Evolutionary conservation across 2,329 filamentous ascomycete genomes (phyloP).

Genomic region (Orbilia brochopaga): DNA sequence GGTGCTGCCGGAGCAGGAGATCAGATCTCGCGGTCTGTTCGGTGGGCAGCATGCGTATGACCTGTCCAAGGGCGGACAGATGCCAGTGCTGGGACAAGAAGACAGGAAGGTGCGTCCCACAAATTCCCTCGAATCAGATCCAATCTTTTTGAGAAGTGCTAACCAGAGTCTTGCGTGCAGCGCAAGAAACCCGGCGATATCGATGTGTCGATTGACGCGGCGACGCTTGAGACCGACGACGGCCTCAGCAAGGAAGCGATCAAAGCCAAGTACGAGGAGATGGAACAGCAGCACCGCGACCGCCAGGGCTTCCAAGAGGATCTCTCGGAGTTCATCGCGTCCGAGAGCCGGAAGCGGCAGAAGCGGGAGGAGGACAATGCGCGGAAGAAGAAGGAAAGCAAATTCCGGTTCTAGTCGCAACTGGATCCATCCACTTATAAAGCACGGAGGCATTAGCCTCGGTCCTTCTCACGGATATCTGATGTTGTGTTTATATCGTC

Average conservation of each 20-base stretch:
- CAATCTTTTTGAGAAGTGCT: background rate
- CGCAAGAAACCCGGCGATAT: slow-evolving; percentile 96
- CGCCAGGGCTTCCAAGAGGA: slow-evolving; percentile 84
- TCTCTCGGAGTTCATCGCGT: slow-evolving; percentile 91
- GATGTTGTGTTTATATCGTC: background rate
- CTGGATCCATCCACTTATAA: background rate
- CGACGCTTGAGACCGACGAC: slow-evolving; percentile 75
- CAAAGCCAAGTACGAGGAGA: slow-evolving; percentile 76
- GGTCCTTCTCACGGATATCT: background rate
- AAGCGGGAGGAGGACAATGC: slow-evolving; percentile 83
- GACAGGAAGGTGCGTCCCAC: slow-evolving; percentile 67
- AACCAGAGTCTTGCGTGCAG: slow-evolving; percentile 51
- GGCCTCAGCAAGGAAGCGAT: slow-evolving; percentile 85
- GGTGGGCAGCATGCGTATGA: slow-evolving; percentile 94
- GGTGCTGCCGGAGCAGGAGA: slow-evolving; percentile 85
- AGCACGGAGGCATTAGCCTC: slow-evolving; percentile 24
- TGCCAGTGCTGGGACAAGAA: slow-evolving; percentile 80
- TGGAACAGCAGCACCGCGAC: slow-evolving; percentile 66
- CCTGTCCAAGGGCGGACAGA: slow-evolving; percentile 67
- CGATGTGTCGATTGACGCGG: slow-evolving; percentile 87
- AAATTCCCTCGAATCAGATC: background rate
- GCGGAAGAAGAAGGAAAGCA: slow-evolving; percentile 68
- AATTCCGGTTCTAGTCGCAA: slow-evolving; percentile 58
- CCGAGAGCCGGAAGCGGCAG: slow-evolving; percentile 86
- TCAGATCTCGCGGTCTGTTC: slow-evolving; percentile 89